Percentiles rank a stretch among this genome's conserved stretches.
phyloP scores from a whole-genome alignment of 441 rosid species.

The Euphorbia schlechtendalii region DNA sequence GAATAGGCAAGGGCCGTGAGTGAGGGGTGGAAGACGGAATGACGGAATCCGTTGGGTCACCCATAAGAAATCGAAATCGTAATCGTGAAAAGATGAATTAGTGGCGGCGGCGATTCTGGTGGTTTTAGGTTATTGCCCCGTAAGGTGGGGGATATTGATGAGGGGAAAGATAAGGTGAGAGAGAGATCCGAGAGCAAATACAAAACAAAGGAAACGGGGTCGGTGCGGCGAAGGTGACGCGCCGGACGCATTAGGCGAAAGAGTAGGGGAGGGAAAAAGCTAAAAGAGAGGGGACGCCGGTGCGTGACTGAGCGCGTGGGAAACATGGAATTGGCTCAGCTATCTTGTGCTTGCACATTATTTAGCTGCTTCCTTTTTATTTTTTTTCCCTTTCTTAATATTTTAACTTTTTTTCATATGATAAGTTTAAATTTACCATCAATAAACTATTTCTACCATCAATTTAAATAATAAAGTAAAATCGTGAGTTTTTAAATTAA shows the following conservation, averaged over 20 bases:
- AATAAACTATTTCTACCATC: too few species aligned
- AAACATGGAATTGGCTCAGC: conserved; percentile 13
- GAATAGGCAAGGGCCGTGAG: conserved; percentile 64
- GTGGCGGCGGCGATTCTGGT: not conserved
- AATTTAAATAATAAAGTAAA: too few species aligned
- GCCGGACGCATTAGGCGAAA: conserved; percentile 44
- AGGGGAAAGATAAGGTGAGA: conserved; percentile 10
- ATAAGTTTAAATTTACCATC: too few species aligned
- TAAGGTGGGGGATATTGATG: conserved; percentile 1
- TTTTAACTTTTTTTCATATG: too few species aligned
- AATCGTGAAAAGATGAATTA: not conserved
- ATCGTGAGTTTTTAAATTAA: too few species aligned
- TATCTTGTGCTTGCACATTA: not conserved
- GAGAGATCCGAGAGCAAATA: conserved; percentile 8
- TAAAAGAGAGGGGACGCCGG: conserved; percentile 18
- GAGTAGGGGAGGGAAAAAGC: conserved; percentile 17
- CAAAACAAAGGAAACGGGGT: conserved; percentile 16
- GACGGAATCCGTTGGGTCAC: conserved; percentile 48
- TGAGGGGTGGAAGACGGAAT: conserved; percentile 40
- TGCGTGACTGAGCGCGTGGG: conserved; percentile 21
- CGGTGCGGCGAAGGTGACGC: conserved; percentile 45
- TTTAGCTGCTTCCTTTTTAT: not conserved
- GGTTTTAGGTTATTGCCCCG: not conserved
- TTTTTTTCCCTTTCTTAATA: too few species aligned
- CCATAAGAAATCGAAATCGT: conserved; percentile 28